Conservation (phyloP, 257 asterid species). For the Solanum gracilifrons region DNA sequence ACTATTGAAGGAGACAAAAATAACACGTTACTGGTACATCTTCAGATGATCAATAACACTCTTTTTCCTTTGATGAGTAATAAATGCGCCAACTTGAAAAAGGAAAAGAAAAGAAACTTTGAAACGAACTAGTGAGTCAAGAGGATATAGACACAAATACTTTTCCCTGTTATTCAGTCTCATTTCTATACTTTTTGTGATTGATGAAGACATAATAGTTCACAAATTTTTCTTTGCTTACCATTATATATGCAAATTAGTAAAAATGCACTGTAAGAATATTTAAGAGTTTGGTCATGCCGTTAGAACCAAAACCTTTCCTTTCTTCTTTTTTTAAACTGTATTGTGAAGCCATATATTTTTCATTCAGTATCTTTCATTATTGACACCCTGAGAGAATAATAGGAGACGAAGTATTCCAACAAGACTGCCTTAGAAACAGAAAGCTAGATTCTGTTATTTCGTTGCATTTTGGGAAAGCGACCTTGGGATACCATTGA, state of each 20-base stretch:
- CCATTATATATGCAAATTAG: background rate
- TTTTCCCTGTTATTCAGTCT: background rate
- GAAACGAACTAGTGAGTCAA: background rate
- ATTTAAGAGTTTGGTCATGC: background rate
- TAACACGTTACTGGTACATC: background rate
- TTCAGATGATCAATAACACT: background rate
- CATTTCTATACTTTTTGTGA: background rate
- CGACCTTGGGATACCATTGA: background rate
- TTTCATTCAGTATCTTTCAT: background rate
- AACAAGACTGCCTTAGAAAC: background rate
- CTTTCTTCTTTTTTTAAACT: background rate
- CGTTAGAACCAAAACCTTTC: background rate
- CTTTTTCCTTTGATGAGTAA: background rate
- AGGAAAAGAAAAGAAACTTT: background rate
- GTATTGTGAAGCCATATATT: background rate
- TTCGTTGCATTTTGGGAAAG: background rate
- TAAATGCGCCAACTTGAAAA: background rate
- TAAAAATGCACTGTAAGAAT: background rate
- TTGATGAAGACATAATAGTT: background rate
- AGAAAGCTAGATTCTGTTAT: background rate
- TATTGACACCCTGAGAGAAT: background rate
- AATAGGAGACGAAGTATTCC: background rate
- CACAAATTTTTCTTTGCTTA: background rate
- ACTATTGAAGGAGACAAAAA: background rate
- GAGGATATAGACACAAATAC: background rate